A percentile compares a stretch with the other conserved stretches of the same genome.
Conservation (phyloP, 2,329 filamentous ascomycete genomes). For the Penicillium corylophilum region DNA sequence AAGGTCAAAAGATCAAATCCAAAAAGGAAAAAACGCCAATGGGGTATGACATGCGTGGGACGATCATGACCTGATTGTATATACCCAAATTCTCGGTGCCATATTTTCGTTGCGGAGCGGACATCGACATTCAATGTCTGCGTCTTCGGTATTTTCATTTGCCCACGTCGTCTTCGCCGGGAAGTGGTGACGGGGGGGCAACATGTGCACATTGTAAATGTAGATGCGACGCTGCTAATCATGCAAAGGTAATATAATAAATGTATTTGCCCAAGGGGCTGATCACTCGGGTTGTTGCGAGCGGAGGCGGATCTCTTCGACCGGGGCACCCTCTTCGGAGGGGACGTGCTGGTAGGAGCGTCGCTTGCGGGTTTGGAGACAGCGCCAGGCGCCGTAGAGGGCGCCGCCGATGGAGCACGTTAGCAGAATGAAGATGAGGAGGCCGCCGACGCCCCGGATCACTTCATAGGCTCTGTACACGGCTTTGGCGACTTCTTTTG, state of each 20-base stretch:
- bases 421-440: conserved; percentile 32
- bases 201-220: conserved; percentile 4
- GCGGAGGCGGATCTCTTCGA: conserved; percentile 21
- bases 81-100: conserved; percentile 10
- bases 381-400: conserved; percentile 20
- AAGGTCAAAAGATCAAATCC: too few relatives aligned
- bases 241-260: conserved; percentile 6
- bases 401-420: conserved; percentile 25
- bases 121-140: neutral
- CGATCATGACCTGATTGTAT: conserved; percentile 19
- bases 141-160: neutral
- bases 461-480: conserved; percentile 33
- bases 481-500: conserved; percentile 30
- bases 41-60: conserved; percentile 27
- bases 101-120: conserved; percentile 7
- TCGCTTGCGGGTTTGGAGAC: conserved; percentile 22
- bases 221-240: conserved; percentile 16
- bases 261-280: neutral
- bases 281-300: conserved; percentile 11
- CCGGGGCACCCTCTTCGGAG: conserved; percentile 28
- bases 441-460: conserved; percentile 28
- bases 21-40: conserved; percentile 17
- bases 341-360: conserved; percentile 31
- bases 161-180: conserved; percentile 5
- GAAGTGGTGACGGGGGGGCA: conserved; percentile 2